Conservation (phyloP, 1,284 basidiomycete species). For the Sanghuangporus weigelae region DNA sequence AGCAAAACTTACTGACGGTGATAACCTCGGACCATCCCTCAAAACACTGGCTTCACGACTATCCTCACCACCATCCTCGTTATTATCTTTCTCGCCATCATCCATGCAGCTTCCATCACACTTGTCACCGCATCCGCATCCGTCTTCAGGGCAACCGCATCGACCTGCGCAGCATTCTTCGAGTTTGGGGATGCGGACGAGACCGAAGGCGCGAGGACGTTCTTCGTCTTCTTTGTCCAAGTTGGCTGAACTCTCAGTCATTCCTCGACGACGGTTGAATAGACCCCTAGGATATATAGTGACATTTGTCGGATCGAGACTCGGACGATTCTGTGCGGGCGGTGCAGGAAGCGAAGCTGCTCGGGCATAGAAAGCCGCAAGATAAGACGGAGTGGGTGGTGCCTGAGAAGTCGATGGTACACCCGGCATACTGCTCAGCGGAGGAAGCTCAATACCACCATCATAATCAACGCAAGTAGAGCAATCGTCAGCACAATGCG, state of each 20-base stretch:
- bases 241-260: slow-evolving; percentile 3
- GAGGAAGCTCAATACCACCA: slow-evolving; percentile 39
- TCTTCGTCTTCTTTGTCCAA: background rate
- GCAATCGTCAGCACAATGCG: slow-evolving; percentile 51
- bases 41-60: background rate
- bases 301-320: slow-evolving; percentile 45
- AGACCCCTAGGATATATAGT: slow-evolving; percentile 40
- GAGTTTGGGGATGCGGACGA: slow-evolving; percentile 56
- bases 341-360: slow-evolving; percentile 50
- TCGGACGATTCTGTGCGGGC: slow-evolving; percentile 42
- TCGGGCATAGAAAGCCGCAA: slow-evolving; percentile 60
- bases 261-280: slow-evolving; percentile 21
- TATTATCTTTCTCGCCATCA: slow-evolving; percentile 17
- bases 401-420: slow-evolving; percentile 13
- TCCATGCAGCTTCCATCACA: slow-evolving; percentile 47
- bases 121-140: slow-evolving; percentile 45
- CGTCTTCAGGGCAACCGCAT: slow-evolving; percentile 36
- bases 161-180: slow-evolving; percentile 54
- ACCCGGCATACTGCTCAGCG: slow-evolving; percentile 15
- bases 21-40: background rate
- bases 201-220: slow-evolving; percentile 37
- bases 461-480: slow-evolving; percentile 56
- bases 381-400: slow-evolving; percentile 25
- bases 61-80: background rate
- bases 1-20: slow-evolving; percentile 12